Evolutionary conservation across 305 asterid species (phyloP), one percentile per base, ranked within the genome.

Genomic region (Nicotiana rustica): DNA sequence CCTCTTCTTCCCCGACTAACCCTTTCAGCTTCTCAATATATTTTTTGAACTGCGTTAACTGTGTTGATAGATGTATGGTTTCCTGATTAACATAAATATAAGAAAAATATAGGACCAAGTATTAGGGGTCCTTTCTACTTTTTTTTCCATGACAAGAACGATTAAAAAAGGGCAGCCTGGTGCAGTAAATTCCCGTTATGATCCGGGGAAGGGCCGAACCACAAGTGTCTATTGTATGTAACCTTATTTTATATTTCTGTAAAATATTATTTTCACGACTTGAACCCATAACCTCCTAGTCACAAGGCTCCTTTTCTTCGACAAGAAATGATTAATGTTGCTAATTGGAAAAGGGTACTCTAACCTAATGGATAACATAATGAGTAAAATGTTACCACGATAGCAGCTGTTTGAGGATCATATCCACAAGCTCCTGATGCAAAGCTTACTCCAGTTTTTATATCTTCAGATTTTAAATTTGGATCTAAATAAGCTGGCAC

Each of bases 371-470:
- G 5, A 5, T 47, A 73, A 70, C 13, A 17, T 6, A 8, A 15
- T 66, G 33, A 1, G 0, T 14, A 38, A 44, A 62, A 5, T 21
- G 1, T 4, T 68, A 94, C 97, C 92, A 81, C 87, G 19, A 88
- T 5, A 79, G 7, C 55, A 29, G 97, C 35, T 19, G 98, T 95
- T 61, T 81, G 87, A 38, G 97, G 94, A 83, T 92, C 95, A 62
- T 83, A 94, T 67, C 98, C 98, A 38, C 85, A 67, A 66, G 92
- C 98, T 17, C 98, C 96, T 0, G 98, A 94, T 12, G 97, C 97
- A 82, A 94, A 94, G 89, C 96, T 91, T 14, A 92, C 93, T 12
- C 97, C 98, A n/a, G 89, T 91, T 17, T 15, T 77, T 13, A 91
- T 86, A 85, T 91, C 95, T 78, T 82, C 36, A 29, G 66, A 81